Percentiles rank a stretch among this genome's conserved stretches.
These are phyloP conservation scores for Termitomyces sp. DNA, from an alignment of 768 basidiomycete genomes.

Conservation along the genomic window DNA sequence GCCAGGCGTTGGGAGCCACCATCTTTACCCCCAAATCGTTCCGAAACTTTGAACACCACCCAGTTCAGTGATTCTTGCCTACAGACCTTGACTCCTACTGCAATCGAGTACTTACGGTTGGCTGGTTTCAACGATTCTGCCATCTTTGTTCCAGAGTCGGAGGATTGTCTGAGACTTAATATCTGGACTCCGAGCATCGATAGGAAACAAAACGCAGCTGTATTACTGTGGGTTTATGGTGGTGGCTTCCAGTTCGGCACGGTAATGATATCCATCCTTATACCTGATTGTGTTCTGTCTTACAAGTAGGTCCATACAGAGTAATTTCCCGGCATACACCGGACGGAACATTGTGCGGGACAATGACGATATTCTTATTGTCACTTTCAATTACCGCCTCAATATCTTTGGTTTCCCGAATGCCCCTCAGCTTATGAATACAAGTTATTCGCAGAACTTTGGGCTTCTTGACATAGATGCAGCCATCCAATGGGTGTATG, in stretches of 20 bases:
- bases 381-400: too few species aligned
- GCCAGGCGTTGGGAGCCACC: conserved; percentile 32
- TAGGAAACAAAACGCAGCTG: conserved; percentile 28
- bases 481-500: conserved; percentile 41
- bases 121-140: conserved; percentile 16
- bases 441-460: too few species aligned
- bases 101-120: conserved; percentile 19
- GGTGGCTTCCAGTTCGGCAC: conserved; percentile 32
- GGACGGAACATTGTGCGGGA: conserved; percentile 28
- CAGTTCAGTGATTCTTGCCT: conserved; percentile 27
- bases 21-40: conserved; percentile 15
- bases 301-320: conserved; percentile 15
- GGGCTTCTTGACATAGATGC: conserved; percentile 31
- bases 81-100: conserved; percentile 18
- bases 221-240: conserved; percentile 35
- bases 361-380: conserved; percentile 26
- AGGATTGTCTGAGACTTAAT: conserved; percentile 33
- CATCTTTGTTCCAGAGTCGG: conserved; percentile 24
- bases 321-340: conserved; percentile 23
- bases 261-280: conserved; percentile 13
- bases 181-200: conserved; percentile 30
- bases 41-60: conserved; percentile 19
- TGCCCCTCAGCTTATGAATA: conserved; percentile 23
- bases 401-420: too few species aligned
- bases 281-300: not conserved